Conservation (phyloP, 257 asterid genomes). For the Ophiorrhiza pumila region DNA sequence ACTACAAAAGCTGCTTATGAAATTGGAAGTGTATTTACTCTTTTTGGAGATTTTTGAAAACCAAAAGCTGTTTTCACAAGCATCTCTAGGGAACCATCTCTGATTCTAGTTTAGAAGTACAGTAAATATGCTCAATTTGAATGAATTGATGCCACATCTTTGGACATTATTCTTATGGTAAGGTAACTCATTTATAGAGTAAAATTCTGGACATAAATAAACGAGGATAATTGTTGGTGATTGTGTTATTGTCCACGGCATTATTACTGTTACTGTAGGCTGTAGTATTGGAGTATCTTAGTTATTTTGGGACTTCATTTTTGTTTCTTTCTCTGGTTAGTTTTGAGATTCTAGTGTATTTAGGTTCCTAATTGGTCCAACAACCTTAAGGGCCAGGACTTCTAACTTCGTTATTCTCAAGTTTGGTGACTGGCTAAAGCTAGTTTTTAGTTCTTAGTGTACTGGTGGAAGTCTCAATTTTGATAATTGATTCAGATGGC, state of each 20-base stretch:
- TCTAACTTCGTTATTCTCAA: background rate
- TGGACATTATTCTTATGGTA: background rate
- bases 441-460: background rate
- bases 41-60: background rate
- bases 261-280: background rate
- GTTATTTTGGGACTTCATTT: background rate
- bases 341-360: background rate
- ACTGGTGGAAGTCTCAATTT: background rate
- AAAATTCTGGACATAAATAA: background rate
- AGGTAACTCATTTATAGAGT: background rate
- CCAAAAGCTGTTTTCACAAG: background rate
- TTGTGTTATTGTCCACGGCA: background rate
- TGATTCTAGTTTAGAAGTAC: background rate
- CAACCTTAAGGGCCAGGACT: background rate
- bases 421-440: background rate
- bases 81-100: background rate
- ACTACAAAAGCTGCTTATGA: too few relatives aligned
- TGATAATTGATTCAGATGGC: background rate
- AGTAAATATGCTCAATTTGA: conserved; percentile 4
- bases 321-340: background rate
- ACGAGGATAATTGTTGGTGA: too few relatives aligned
- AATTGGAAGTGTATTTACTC: background rate
- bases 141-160: background rate
- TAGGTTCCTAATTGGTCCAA: background rate
- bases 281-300: background rate